Conservation (phyloP, 768 basidiomycete genomes). For the Boletus tomentosulus region DNA sequence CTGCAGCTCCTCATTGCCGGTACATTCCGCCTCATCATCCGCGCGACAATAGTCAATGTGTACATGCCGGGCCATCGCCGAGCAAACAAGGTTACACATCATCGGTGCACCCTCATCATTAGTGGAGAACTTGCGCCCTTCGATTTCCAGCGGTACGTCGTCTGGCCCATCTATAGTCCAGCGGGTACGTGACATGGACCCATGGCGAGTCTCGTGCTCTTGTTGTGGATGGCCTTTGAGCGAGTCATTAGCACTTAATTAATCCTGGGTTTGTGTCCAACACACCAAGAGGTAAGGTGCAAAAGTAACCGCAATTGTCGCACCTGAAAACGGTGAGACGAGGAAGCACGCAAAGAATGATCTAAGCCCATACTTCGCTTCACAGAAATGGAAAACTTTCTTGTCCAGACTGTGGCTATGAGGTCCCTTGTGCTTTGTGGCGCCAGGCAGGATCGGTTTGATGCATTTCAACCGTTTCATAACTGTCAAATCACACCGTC, state of each 20-base stretch:
- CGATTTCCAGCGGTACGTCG: conserved; percentile 46
- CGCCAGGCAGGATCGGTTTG: conserved; percentile 41
- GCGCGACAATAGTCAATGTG: conserved; percentile 57
- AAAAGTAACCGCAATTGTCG: conserved; percentile 54
- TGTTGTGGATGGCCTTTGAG: conserved; percentile 51
- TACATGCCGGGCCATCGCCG: conserved; percentile 50
- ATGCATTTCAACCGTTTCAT: conserved; percentile 49
- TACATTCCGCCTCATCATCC: conserved; percentile 34
- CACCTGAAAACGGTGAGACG: conserved; percentile 34
- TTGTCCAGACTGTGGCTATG: conserved; percentile 47
- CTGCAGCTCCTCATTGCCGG: conserved; percentile 38
- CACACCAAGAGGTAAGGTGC: conserved; percentile 52
- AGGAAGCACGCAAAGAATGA: background rate
- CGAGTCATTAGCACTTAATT: background rate
- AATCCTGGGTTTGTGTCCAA: background rate
- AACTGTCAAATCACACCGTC: conserved; percentile 26
- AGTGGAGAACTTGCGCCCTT: conserved; percentile 50
- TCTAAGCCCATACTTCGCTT: conserved; percentile 35
- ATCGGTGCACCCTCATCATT: conserved; percentile 59
- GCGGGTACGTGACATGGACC: conserved; percentile 54
- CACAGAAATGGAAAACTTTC: conserved; percentile 51
- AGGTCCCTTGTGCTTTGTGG: conserved; percentile 40
- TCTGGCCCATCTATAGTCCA: conserved; percentile 57
- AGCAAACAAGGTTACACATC: conserved; percentile 57
- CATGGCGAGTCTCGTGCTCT: conserved; percentile 61